Base-by-base conservation (phyloP, 768 basidiomycete species). In the Termitomyces sp. region DNA sequence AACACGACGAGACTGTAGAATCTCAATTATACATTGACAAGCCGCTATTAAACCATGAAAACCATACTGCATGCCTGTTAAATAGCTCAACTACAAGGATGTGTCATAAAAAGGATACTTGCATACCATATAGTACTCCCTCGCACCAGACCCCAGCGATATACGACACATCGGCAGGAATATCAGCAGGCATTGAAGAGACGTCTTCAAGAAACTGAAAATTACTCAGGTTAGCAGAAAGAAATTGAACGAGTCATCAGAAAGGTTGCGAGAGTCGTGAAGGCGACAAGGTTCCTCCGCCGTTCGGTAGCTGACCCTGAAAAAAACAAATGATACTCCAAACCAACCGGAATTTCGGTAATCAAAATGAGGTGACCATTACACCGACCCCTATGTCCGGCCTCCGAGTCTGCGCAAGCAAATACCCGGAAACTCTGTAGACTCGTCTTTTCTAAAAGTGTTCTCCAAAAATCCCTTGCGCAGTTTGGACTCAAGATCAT, bases 91-190 rank as follows among this genome's bases (percentile, higher is more conserved):
- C 15, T 20, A 22, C 6, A 20, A 48, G 9, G 16, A 41, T 36
- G 6, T 7, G 9, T 20, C 9, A 3, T 37, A 7, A 20, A n/a
- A 49, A 7, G n/a, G 13, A 27, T 18, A 49, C 4, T 45, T 31
- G 37, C 66, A 39, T 55, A 66, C 70, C 70, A 53, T 69, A 71
- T 13, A 71, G 42, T 27, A 71, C 65, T 16, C 67, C 70, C 55
- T 71, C 68, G 34, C 66, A 62, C 70, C 70, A 71, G n/a, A 71
- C 63, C 13, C 68, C 70, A n/a, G 65, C 67, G 30, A 71, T 67
- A 58, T 71, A 71, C 11, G 68, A 66, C 39, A 69, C 70, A 58
- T 69, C 68, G 5, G 68, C 67, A 44, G 67, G 59, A 39, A 71
- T 67, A 56, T 71, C 70, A 44, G 66, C 58, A 22, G 60, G 60